Evolutionary conservation across 805 yeast species (phyloP), one percentile per base, ranked within the genome.

Genomic region (Cyberlindnera galapagoensis): DNA sequence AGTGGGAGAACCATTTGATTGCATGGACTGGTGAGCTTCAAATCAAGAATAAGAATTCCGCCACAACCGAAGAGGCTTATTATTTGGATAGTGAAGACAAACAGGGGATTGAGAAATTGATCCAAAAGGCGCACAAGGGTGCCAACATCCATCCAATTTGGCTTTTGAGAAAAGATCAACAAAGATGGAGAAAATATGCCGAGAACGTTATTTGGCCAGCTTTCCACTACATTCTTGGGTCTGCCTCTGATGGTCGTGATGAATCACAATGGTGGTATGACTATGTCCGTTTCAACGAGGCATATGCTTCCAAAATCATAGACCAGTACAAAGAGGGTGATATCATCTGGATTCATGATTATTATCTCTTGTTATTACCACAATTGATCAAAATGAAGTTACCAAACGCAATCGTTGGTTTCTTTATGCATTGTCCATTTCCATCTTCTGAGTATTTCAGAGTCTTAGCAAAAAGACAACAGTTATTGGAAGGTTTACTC

Each of bases 361-460:
- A 90, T 55, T 97, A 92, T 60, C 63, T 90, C 38, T 67, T 92
- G 64, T 62, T 90, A 24, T 83, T 88, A 3, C 97, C 97, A 0
- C 71, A 68, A 34, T 74, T 90, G 86, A 71, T 90, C 6, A 71
- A 95, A 41, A 69, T 77, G 46, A 62, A 69, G 43, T 52, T 87
- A 19, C 97, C 97, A 3, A 56, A 75, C 36, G 97, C 95, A 5
- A 76, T 80, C 43, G 86, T 92, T 42, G 97, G 95, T 0, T 82
- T 88, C 48, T 92, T 88, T 55, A 64, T 92, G 44, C 98, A 92
- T 51, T 83, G 90, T n/a, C 83, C 97, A 3, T 90, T 90, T 63
- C 98, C 98, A 4, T 83, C 95, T 17, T 79, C 87, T 12, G 99
- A 92, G 58, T 87, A 88, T 56, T 86, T 92, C 62, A 71, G 97